phyloP scores from a whole-genome alignment of 2,329 filamentous ascomycete species.

The Lasiodiplodia theobromae region DNA sequence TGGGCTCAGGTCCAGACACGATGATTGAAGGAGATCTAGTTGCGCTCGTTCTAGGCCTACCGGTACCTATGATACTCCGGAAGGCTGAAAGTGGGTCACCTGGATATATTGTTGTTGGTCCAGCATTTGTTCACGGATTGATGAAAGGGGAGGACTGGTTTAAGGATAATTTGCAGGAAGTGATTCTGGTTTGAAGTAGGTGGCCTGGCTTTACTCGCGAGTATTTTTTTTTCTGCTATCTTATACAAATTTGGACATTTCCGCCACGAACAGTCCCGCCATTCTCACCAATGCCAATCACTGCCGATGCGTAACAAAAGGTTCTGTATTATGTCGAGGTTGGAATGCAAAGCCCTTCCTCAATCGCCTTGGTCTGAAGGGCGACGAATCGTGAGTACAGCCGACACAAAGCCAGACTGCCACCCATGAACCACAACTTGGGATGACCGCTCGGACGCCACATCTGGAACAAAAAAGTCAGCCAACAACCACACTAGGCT shows the following conservation, averaged over 20 bases:
- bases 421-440: slow-evolving; percentile 51
- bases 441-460: slow-evolving; percentile 49
- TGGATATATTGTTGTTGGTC: not conserved
- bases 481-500: not conserved
- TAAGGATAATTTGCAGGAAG: not conserved
- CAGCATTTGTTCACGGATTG: not conserved
- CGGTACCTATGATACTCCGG: not conserved
- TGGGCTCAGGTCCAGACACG: not conserved
- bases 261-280: too few species aligned
- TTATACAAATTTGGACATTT: too few species aligned
- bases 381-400: slow-evolving; percentile 48
- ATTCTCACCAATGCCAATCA: too few species aligned
- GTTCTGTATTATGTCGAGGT: too few species aligned
- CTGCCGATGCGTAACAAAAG: too few species aligned
- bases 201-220: too few species aligned
- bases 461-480: slow-evolving; percentile 33
- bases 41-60: not conserved
- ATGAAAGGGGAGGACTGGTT: not conserved
- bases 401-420: slow-evolving; percentile 46
- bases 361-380: slow-evolving; percentile 50
- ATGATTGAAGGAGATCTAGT: not conserved
- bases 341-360: slow-evolving; percentile 42
- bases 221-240: too few species aligned
- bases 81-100: not conserved
- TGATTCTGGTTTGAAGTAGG: not conserved